Base-by-base conservation (phyloP, 805 yeast species). In the Sugiyamaella valdiviana region DNA sequence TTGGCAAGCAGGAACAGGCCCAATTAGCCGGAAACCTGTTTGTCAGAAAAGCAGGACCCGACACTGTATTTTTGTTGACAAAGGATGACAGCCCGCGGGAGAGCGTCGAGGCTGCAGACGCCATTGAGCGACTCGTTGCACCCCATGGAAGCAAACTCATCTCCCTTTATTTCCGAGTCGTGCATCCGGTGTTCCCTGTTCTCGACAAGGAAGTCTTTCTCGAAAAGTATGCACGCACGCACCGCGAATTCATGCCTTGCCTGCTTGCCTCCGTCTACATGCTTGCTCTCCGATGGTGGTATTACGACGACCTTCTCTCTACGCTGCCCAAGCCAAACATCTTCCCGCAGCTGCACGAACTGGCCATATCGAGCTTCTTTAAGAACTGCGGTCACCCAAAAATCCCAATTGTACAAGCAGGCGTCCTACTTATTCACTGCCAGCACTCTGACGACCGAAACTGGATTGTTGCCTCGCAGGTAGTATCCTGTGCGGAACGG, bases 261-360 rank as follows among this genome's bases (percentile, higher is more conserved):
- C 67, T 91, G 44, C 69, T 91, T 42, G 97, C 97, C 0, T 85
- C 96, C 0, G 95, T 91, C 1, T 91, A 91, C 62, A 79, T 85
- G 7, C 69, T 90, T 50, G 95, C 97, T 0, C 76, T 86, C 39
- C 91, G 87, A 62, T 88, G 95, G 95, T 90, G 97, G 97, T 91
- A 86, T 56, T 82, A 82, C 63, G 90, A 82, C 58, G 85, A 95
- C 1, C 81, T 78, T 51, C 70, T 90, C 46, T 78, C 87, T 44
- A 79, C 85, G 19, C 79, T 77, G 47, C 82, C 89, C 0, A 85
- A 86, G 55, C 97, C 97, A 0, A 84, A 87, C 62, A 81, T 79
- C 3, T n/a, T 24, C 10, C 78, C 76, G 7, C 79, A 81, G 1
- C 67, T 91, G 48, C 82, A 81, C 57, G 78, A 81, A 51, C 76